Evolutionary conservation across 1,139 yeast genomes (phyloP).

Genomic region (Pichia sp.): DNA sequence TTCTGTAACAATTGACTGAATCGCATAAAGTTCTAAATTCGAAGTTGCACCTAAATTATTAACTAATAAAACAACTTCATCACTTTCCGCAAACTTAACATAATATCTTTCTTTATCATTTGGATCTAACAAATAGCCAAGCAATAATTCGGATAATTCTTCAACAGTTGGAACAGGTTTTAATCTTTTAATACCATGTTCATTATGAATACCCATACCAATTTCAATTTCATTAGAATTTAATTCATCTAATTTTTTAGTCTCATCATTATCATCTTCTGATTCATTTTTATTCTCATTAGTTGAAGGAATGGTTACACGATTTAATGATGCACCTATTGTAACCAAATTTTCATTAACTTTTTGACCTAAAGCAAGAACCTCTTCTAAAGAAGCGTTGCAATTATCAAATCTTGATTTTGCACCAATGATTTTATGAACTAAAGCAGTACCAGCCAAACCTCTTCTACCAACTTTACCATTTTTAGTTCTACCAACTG

Average conservation of each 20-base stretch:
- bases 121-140: conserved; percentile 49
- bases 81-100: conserved; percentile 53
- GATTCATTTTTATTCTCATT: conserved; percentile 31
- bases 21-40: conserved; percentile 63
- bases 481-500: conserved; percentile 82
- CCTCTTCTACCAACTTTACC: conserved; percentile 93
- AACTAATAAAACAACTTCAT: conserved; percentile 62
- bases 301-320: conserved; percentile 71
- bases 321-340: conserved; percentile 83
- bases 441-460: conserved; percentile 80
- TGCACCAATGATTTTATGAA: conserved; percentile 83
- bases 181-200: conserved; percentile 72
- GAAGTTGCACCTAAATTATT: conserved; percentile 88
- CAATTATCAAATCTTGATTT: conserved; percentile 47
- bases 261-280: conserved; percentile 41
- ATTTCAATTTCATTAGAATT: conserved; percentile 63
- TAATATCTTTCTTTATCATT: conserved; percentile 65
- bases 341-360: conserved; percentile 69
- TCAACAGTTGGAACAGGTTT: conserved; percentile 68
- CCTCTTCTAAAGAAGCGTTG: conserved; percentile 40
- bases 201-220: conserved; percentile 96
- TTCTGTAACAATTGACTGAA: conserved; percentile 45
- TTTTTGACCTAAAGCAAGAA: conserved; percentile 52
- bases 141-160: conserved; percentile 44
- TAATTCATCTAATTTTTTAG: conserved; percentile 38